Conservation (phyloP, 148 eudicot species). For the Fagopyrum esculentum region DNA sequence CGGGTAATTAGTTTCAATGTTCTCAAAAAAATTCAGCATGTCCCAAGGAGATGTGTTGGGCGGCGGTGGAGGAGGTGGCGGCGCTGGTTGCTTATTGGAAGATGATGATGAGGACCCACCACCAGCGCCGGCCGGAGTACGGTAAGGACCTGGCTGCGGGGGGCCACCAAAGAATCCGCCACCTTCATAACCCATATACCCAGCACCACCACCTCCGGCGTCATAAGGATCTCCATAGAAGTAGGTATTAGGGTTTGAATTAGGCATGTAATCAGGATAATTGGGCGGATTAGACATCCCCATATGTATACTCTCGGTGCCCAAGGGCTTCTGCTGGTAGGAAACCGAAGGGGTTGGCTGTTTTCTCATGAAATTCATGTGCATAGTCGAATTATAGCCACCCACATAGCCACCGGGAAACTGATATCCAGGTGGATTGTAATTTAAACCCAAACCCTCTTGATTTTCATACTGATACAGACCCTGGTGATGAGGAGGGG, state of each 20-base stretch:
- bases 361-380: constrained; percentile 68
- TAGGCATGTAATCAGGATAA: constrained; percentile 23
- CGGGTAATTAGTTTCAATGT: constrained; percentile 48
- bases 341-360: constrained; percentile 55
- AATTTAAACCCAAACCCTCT: constrained; percentile 14
- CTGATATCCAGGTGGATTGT: background rate
- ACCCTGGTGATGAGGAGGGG: constrained; percentile 13
- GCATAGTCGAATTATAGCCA: constrained; percentile 23
- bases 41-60: constrained; percentile 69
- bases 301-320: constrained; percentile 35
- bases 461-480: constrained; percentile 12
- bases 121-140: background rate
- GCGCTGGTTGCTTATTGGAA: constrained; percentile 23
- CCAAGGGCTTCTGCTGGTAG: constrained; percentile 53
- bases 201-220: constrained; percentile 28
- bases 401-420: constrained; percentile 17
- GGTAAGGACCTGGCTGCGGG: constrained; percentile 1
- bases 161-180: constrained; percentile 26
- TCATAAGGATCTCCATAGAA: constrained; percentile 16
- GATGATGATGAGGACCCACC: constrained; percentile 17
- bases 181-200: constrained; percentile 19
- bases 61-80: constrained; percentile 80
- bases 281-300: constrained; percentile 42
- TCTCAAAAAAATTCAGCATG: constrained; percentile 74
- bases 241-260: constrained; percentile 24